Evolutionary conservation across 2,329 filamentous ascomycete species (phyloP).

Genomic region (Grosmannia clavigera): DNA sequence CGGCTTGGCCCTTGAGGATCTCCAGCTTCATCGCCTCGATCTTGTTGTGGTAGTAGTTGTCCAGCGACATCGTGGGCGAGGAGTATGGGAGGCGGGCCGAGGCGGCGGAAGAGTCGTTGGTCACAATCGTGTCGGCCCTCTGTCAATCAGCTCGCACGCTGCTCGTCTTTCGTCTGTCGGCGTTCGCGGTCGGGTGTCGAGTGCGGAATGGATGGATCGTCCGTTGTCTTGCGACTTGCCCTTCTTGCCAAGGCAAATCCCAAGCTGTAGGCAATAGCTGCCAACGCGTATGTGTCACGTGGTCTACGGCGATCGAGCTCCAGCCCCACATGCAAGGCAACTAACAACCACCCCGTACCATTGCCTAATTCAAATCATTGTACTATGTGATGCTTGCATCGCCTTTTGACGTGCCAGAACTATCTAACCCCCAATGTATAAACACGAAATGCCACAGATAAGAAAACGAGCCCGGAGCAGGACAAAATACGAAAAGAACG

Average conservation of each 20-base stretch:
- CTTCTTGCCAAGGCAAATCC: background rate
- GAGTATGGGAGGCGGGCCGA: background rate
- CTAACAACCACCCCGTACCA: background rate
- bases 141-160: too few species aligned
- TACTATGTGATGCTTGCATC: background rate
- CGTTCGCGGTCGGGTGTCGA: too few species aligned
- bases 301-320: background rate
- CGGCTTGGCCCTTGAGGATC: slow-evolving; percentile 97
- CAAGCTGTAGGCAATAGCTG: background rate
- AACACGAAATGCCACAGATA: background rate
- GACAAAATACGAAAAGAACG: background rate
- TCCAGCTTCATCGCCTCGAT: slow-evolving; percentile 99
- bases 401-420: background rate
- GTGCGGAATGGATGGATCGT: too few species aligned
- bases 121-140: background rate
- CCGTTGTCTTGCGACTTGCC: too few species aligned
- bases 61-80: slow-evolving; percentile 74
- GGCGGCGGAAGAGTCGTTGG: background rate
- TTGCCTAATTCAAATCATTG: background rate
- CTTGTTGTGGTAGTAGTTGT: slow-evolving; percentile 99
- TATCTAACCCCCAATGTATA: background rate
- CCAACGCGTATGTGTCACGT: background rate
- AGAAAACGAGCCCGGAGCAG: background rate
- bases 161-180: too few species aligned
- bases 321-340: background rate